A percentile compares a stretch with the other conserved stretches of the same genome.
phyloP scores from a whole-genome alignment of 2,329 filamentous ascomycete genomes.

The Intubia oerlemansii region DNA sequence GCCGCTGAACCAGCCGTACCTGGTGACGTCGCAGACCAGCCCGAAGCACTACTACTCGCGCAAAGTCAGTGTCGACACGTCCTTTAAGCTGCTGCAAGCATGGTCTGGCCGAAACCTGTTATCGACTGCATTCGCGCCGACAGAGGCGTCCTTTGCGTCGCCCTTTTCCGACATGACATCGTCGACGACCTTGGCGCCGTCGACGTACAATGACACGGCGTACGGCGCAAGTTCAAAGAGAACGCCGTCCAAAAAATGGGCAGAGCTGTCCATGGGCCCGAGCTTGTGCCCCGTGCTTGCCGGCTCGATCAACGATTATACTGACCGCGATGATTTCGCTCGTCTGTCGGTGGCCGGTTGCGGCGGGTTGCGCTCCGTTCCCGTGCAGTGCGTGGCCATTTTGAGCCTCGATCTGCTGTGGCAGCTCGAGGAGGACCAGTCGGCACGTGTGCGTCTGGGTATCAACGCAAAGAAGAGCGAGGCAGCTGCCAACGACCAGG shows the following conservation, averaged over 20 bases:
- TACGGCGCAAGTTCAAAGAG: no score
- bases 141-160: slow-evolving; percentile 1
- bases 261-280: no score
- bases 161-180: not conserved
- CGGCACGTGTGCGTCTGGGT: slow-evolving; percentile 8
- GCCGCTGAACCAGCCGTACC: slow-evolving; percentile 30
- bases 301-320: no score
- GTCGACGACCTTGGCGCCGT: no score
- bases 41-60: slow-evolving; percentile 30
- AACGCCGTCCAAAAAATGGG: no score
- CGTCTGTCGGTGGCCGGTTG: slow-evolving; percentile 19
- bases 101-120: slow-evolving; percentile 8
- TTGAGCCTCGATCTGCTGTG: slow-evolving; percentile 24
- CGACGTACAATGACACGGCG: no score
- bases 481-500: not conserved
- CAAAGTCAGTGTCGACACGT: slow-evolving; percentile 23
- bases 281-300: no score
- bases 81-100: slow-evolving; percentile 12
- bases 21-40: slow-evolving; percentile 20
- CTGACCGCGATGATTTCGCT: slow-evolving; percentile 14
- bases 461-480: not conserved
- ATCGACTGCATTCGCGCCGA: no score
- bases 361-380: slow-evolving; percentile 21
- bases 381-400: slow-evolving; percentile 18
- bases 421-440: slow-evolving; percentile 20